These are phyloP conservation scores for Geranium incanum DNA, from an alignment of 441 rosid species.

Conservation along the genomic window DNA sequence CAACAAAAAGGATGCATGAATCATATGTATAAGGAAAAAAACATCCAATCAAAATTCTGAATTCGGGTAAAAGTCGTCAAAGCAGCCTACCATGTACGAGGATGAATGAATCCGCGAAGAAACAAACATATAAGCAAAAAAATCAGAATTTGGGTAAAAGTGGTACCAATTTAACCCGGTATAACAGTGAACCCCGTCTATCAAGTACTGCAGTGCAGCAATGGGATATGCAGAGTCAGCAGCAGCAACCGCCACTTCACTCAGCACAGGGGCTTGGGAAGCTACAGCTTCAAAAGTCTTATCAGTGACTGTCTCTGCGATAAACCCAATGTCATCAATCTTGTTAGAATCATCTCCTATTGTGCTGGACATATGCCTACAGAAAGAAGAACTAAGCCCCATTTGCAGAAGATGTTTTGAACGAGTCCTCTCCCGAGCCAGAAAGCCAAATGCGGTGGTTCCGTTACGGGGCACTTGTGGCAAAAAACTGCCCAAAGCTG, in stretches of 20 bases:
- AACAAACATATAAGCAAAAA: not conserved
- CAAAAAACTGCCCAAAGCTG: conserved; percentile 14
- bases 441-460: conserved; percentile 15
- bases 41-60: too few relatives aligned
- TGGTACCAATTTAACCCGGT: conserved; percentile 41
- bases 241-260: conserved; percentile 45
- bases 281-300: conserved; percentile 17
- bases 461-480: conserved; percentile 6
- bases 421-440: conserved; percentile 18
- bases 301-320: conserved; percentile 29
- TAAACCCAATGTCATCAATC: conserved; percentile 34
- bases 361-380: conserved; percentile 34
- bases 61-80: not conserved
- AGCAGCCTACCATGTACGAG: not conserved
- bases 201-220: conserved; percentile 41
- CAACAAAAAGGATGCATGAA: not conserved
- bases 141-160: not conserved
- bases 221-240: conserved; percentile 45
- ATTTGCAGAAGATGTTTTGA: conserved; percentile 17
- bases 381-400: conserved; percentile 28
- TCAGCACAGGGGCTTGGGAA: conserved; percentile 28
- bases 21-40: not conserved
- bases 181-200: conserved; percentile 38
- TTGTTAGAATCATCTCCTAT: conserved; percentile 33
- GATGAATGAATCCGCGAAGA: not conserved